Evolutionary conservation across 371 early-diverging fungal species (phyloP), one percentile per base, ranked within the genome.

Genomic region (Cokeromyces recurvatus): DNA sequence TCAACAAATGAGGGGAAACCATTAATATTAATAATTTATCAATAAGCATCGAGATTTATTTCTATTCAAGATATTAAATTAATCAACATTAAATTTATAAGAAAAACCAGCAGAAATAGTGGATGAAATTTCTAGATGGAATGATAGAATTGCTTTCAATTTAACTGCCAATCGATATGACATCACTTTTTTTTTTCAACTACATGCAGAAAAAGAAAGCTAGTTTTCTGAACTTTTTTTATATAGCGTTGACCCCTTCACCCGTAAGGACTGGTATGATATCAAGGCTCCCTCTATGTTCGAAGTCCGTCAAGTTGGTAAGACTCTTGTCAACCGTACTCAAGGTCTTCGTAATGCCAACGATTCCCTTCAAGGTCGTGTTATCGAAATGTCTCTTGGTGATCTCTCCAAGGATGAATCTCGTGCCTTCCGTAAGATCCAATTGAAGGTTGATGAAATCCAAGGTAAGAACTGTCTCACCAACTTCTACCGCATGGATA

Each of bases 241-340:
- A 14, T 43, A 12, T 55, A 90, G 87, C 64, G 84, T 92, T 64
- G 94, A 94, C 74, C 93, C 94, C 77, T 94, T 91, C 89, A 82
- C 90, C 82, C 92, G 98, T 67, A 98, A 98, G 88, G 99, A 98
- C 78, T 97, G 99, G 99, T 98, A 96, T 74, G 97, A 97, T 73
- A 85, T 98, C 86, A 92, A 94, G 83, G 97, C 96, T 57, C 98
- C 98, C 59, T 86, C 92, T 68, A 85, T 94, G 77, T 98, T 98
- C 72, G 86, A 87, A 46, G 83, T 84, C 63, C 90, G 94, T 62
- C 81, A 89, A 61, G 85, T 91, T 59, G 97, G 96, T 70, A 95
- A 95, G 87, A 97, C 97, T 64, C 85, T 97, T 56, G 97, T 95
- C 79, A 97, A 97, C 94, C 91, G 97, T 61, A 91, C 94, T 76